Conservation (phyloP, 2,329 filamentous ascomycete genomes). For the Aschersonia sp. region DNA sequence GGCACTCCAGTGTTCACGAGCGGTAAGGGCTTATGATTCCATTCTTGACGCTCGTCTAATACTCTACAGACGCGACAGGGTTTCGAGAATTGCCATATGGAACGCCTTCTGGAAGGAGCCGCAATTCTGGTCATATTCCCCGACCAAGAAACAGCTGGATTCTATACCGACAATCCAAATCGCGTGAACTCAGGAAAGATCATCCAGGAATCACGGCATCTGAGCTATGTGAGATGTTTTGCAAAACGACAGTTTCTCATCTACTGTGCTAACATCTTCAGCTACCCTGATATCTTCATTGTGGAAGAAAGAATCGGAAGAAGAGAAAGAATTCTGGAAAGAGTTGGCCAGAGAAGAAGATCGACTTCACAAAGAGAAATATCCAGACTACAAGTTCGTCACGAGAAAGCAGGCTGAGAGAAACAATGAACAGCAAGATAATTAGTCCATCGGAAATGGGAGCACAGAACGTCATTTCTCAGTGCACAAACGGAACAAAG, state of each 20-base stretch:
- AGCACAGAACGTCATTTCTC: no score
- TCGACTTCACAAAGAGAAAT: conserved; percentile 12
- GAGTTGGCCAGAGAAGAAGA: conserved; percentile 11
- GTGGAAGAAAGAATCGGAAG: conserved; percentile 13
- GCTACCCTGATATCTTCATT: conserved; percentile 12
- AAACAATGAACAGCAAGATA: no score
- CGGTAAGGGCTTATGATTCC: conserved; percentile 6
- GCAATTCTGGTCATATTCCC: conserved; percentile 9
- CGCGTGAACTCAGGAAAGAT: conserved; percentile 9
- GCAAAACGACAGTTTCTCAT: not conserved
- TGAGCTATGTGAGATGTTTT: conserved; percentile 16
- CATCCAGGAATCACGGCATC: conserved; percentile 12
- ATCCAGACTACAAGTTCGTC: conserved; percentile 14
- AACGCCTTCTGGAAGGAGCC: no score
- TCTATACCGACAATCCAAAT: conserved; percentile 16
- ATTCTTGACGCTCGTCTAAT: not conserved
- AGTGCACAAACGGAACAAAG: no score
- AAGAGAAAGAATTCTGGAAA: conserved; percentile 10
- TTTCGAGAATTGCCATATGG: no score
- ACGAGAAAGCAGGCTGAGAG: conserved; percentile 5
- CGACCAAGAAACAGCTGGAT: conserved; percentile 19
- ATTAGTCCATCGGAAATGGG: not conserved
- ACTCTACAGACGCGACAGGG: conserved; percentile 3
- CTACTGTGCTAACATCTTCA: conserved; percentile 3
- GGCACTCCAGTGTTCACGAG: conserved; percentile 8